A percentile compares a stretch with the other conserved stretches of the same genome.
phyloP scores from a whole-genome alignment of 164 flowering plant species.

The Tetracentron sinense region DNA sequence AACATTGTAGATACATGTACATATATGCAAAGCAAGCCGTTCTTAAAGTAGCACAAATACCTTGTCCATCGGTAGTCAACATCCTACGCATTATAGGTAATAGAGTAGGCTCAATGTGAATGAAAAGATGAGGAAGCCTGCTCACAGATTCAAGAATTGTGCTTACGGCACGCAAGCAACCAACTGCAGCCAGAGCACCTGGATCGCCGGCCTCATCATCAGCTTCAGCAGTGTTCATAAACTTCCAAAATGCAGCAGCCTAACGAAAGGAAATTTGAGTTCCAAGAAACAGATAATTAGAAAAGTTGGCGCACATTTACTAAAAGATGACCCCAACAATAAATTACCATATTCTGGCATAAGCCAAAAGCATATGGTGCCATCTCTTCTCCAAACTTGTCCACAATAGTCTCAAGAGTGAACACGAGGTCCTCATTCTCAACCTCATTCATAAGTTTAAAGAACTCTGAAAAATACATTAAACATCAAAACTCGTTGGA shows the following conservation, averaged over 20 bases:
- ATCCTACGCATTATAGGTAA: constrained; percentile 96
- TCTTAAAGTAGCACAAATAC: constrained; percentile 29
- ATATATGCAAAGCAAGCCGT: not conserved
- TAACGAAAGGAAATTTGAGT: constrained; percentile 14
- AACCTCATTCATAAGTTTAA: constrained; percentile 98
- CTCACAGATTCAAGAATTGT: constrained; percentile 98
- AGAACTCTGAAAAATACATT: constrained; percentile 56
- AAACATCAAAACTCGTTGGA: not conserved
- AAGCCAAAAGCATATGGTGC: constrained; percentile 98
- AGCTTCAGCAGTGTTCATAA: constrained; percentile 83
- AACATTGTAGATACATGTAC: not conserved
- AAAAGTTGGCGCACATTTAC: no score
- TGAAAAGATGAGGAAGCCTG: constrained; percentile 88
- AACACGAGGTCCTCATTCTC: constrained; percentile 99
- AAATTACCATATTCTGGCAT: constrained; percentile 93
- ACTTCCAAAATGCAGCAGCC: constrained; percentile 99
- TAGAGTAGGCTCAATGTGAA: constrained; percentile 79
- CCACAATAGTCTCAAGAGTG: constrained; percentile 96
- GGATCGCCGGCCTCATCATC: constrained; percentile 96
- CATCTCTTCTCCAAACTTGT: constrained; percentile 99
- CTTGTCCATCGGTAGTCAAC: constrained; percentile 99
- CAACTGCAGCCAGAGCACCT: constrained; percentile 98
- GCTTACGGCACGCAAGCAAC: constrained; percentile 98
- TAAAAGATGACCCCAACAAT: no score
- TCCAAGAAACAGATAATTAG: not conserved